Evolutionary conservation across 1,139 yeast species (phyloP), one percentile per base, ranked within the genome.

Genomic region (Sugiyamaella japonica): DNA sequence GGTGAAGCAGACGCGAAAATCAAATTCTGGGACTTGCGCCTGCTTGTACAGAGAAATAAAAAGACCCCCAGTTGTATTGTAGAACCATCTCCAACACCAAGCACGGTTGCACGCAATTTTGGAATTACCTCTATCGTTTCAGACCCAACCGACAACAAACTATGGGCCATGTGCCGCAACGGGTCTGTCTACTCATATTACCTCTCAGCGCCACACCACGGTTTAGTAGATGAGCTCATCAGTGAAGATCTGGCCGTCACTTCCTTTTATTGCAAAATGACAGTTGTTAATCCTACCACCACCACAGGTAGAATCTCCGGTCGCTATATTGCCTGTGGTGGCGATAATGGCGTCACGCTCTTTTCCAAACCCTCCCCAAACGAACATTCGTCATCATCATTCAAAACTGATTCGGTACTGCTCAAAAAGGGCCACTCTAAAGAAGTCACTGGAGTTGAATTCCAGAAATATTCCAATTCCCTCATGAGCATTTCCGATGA

Each of bases 1-100:
- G 45, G 61, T 3, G 61, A 61, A 15, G 55, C 53, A 15, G 59
- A 59, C 17, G 52, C 57, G 15, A 38, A 51, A n/a, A 47, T 63
- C 7, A 64, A 64, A 52, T 54, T 64, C 36, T 65, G 68, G 68
- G 68, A 65, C 44, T 34, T 62, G 32, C 56, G 68, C n/a, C 48
- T 38, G 13, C 48, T 55, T 31, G 46, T 48, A 3, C 38, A 49
- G 20, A 39, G 38, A n/a, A 48, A 48, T 16, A 37, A n/a, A 42
- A 48, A 53, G 37, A 44, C 45, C n/a, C 49, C 55, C 10, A 20
- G 28, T 6, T 40, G 40, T 15, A 28, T 34, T 38, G 46, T 41
- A 2, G 54, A 51, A 28, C 50, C 54, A n/a, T 16, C 54, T 8
- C n/a, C n/a, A n/a, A 39, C 48, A 13, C 52, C 57, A 3, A 40